Percentiles rank a stretch among this genome's conserved stretches.
These are phyloP conservation scores for Trichoderma pleuroti DNA, from an alignment of 2,329 filamentous ascomycete genomes.

Conservation along the genomic window DNA sequence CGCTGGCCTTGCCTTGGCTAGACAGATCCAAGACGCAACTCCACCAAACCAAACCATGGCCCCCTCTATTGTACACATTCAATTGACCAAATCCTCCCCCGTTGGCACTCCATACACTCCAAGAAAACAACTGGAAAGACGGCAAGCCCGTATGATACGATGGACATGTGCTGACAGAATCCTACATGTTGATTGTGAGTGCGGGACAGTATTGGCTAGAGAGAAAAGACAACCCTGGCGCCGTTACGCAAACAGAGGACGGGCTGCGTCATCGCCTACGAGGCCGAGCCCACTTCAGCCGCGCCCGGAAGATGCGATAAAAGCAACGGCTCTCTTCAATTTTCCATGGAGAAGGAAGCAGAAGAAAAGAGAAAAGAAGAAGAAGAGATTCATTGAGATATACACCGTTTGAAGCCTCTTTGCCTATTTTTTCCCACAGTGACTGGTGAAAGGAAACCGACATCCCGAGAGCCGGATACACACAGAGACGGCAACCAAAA, in stretches of 20 bases:
- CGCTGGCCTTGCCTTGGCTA: neutral
- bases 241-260: neutral
- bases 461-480: neutral
- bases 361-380: no score
- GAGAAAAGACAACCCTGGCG: neutral
- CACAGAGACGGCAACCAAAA: neutral
- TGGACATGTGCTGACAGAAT: neutral
- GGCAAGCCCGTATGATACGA: neutral
- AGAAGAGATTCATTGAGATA: neutral
- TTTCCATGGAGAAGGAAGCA: neutral
- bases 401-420: neutral
- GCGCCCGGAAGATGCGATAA: neutral
- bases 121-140: neutral
- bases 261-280: constrained; percentile 17
- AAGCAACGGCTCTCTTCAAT: neutral
- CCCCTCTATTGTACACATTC: neutral
- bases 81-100: neutral
- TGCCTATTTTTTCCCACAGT: neutral
- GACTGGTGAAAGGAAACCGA: neutral
- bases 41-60: neutral
- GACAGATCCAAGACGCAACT: neutral
- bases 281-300: neutral
- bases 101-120: no score
- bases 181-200: neutral
- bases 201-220: neutral